Base-by-base conservation (phyloP, 345 rosid species). In the Hypericum androsaemum region DNA sequence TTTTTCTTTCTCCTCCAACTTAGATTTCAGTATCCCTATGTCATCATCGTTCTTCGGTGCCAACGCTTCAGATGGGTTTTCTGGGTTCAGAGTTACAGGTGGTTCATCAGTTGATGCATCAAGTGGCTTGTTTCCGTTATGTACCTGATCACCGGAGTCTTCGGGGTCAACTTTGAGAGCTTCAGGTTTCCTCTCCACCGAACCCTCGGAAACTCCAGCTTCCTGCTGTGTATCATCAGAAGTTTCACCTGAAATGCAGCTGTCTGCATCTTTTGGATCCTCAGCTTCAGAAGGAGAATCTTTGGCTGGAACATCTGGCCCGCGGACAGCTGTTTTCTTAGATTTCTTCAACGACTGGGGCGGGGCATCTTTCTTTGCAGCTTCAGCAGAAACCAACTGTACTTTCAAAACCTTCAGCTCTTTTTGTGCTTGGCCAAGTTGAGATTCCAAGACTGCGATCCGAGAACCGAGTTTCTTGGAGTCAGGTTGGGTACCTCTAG, bases 351-450 rank as follows among this genome's bases (percentile, higher is more conserved):
- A 54, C 42, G 15, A 42, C 59, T 0, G 54, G 36, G 69, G 74
- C 58, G 80, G 83, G 57, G 88, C 88, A 58, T 71, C 84, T 48
- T 76, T 80, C 80, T 79, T 90, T 55, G 87, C 92, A 64, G 98
- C 89, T 71, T 84, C 95, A 22, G 96, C 89, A 32, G 75, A 75
- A 46, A 56, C 80, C 71, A 90, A 57, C 73, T 87, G 96, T 15
- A 76, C 71, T 69, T 84, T 90, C 59, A 90, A 71, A 67, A 44
- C 52, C 78, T 84, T 84, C 28, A 90, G 83, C 68, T 87, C 96
- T 38, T 67, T 76, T 66, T 87, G 96, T n/a, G 96, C 98, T 61
- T 87, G 98, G 61, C 84, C 88, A 43, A 90, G 87, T 67, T 90
- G 98, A 28, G 88, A 79, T 69, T 90, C 98, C 36, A 87, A 72